Evolutionary conservation across 116 monocot species (phyloP), one percentile per base, ranked within the genome.

Genomic region (Iris pallida): DNA sequence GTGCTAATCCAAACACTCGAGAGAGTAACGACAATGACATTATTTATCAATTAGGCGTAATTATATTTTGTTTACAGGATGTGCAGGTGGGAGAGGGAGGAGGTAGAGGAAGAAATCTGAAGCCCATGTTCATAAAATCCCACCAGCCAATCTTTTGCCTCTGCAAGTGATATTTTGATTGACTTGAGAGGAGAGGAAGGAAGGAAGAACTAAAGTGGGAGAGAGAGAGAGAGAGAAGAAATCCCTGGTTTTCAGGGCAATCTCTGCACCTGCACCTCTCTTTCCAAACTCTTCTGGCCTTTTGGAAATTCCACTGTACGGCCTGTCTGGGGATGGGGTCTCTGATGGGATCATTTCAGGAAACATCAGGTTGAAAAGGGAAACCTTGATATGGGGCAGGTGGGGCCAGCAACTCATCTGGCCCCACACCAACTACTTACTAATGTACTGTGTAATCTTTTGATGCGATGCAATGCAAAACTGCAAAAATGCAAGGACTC

Each of bases 201-300:
- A 59, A 42, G 53, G 60, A 68, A 48, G 14, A 48, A 49, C 7
- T 0, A 30, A 30, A 30, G 30, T 1, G 30, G 3, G 30, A 30
- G 30, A 30, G 30, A 30, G 30, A 30, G 43, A 57, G 9, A 18
- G 17, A n/a, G 20, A 53, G 13, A 9, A 51, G 63, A 69, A 63
- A 72, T 72, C 67, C 73, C 72, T 72, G 17, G 61, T 73, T 73
- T 73, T 68, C 67, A 54, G 72, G 68, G 73, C 71, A 67, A 72
- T 68, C 62, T 62, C 54, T 30, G 30, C 30, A 30, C 30, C 30
- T 30, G 30, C 54, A 54, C 16, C 69, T 55, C 18, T 45, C 16
- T 53, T 11, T 75, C 53, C n/a, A 16, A 11, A 30, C 16, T 63
- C 11, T 51, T 16, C 5, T 19, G 46, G 20, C 7, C 53, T 60